Conservation (phyloP, 768 basidiomycete species). For the Hemileccinum impolitum region DNA sequence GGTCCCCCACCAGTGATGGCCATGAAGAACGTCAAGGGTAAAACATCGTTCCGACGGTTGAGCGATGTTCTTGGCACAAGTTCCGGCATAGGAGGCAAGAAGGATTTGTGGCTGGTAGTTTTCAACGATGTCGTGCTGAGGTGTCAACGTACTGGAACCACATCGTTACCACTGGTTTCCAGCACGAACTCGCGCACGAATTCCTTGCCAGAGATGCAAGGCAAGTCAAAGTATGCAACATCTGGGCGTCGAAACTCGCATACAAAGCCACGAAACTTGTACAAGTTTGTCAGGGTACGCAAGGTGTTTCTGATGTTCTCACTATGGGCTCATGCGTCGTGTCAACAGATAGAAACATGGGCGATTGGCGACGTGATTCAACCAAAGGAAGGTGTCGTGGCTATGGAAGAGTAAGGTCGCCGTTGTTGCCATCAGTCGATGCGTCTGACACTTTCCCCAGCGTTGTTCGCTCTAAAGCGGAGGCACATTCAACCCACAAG, state of each 20-base stretch:
- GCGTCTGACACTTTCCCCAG: slow-evolving; percentile 34
- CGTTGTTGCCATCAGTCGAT: not conserved
- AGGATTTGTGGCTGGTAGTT: slow-evolving; percentile 90
- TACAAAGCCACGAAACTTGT: slow-evolving; percentile 84
- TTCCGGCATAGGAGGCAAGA: slow-evolving; percentile 60
- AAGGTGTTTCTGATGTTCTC: slow-evolving; percentile 1
- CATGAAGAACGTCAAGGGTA: slow-evolving; percentile 66
- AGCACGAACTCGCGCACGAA: slow-evolving; percentile 65
- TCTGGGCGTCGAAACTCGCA: slow-evolving; percentile 73
- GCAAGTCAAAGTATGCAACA: slow-evolving; percentile 81
- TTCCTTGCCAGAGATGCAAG: slow-evolving; percentile 80
- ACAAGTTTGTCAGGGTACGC: slow-evolving; percentile 85
- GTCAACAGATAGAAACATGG: slow-evolving; percentile 83
- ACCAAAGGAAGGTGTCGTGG: slow-evolving; percentile 75
- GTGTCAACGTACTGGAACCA: slow-evolving; percentile 88
- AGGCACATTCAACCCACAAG: slow-evolving; percentile 53
- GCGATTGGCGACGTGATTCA: slow-evolving; percentile 73
- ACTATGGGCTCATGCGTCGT: slow-evolving; percentile 4
- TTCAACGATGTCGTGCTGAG: slow-evolving; percentile 95
- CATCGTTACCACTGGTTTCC: slow-evolving; percentile 73
- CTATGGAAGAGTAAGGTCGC: slow-evolving; percentile 83
- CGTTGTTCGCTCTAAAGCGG: slow-evolving; percentile 66
- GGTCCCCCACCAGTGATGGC: slow-evolving; percentile 36
- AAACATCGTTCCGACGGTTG: slow-evolving; percentile 83
- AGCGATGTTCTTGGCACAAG: slow-evolving; percentile 79